Evolutionary conservation across 225 moss, liverwort and hornwort genomes (phyloP), one percentile per base, ranked within the genome.

Genomic region (Polytrichum commune): DNA sequence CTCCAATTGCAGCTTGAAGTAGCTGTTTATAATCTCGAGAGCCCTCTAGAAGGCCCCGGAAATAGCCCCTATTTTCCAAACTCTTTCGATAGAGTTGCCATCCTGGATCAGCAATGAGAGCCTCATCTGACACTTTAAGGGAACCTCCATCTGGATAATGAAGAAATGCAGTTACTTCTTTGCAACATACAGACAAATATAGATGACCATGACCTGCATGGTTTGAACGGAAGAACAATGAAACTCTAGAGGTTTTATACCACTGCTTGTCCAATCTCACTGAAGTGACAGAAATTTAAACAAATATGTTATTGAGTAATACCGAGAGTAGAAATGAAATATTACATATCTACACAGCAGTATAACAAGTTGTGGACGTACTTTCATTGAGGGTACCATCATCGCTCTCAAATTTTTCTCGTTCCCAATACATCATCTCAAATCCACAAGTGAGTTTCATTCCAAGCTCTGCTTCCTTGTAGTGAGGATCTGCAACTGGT

Each of bases 361-460:
- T 46, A 16, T 1, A 46, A 46, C 46, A 46, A 46, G 10, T 46
- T 46, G 46, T 20, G 58, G 58, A 23, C 69, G 55, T 61, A 85
- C 85, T 77, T 8, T 64, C 81, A 66, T 61, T 60, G 63, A 60
- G 28, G 56, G 8, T 24, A 9, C 68, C 63, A 72, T 72, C 64
- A 30, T 77, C 67, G 29, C 20, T 70, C 72, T 87, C 83, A 73
- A 76, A 78, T 30, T 69, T 83, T 69, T 76, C 69, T 25, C 90
- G 84, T 74, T 94, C 91, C 89, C 86, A 92, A 62, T 86, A 91
- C 93, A 95, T 87, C 87, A 98, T 98, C 85, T 95, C 93, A 73
- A 98, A 98, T 30, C 98, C 98, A 71, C 88, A 90, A 69, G 98
- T 82, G 55, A 98, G 81, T 75, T 98, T 98, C 95, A 98, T 95